phyloP scores from a whole-genome alignment of 768 basidiomycete species.

The Sistotremastrum niveocremeum region DNA sequence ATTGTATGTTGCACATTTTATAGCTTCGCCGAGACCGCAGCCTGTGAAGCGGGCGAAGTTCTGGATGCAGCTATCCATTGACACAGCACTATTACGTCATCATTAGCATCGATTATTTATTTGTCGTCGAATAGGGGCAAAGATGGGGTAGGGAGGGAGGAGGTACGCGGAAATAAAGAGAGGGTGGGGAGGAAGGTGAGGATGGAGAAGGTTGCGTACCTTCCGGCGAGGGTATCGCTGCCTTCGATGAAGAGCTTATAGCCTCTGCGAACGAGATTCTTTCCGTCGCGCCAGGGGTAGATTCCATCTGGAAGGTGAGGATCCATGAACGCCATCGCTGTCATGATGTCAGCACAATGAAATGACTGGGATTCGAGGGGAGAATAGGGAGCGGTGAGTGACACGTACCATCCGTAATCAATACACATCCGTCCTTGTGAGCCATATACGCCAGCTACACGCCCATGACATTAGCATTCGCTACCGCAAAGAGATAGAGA shows the following conservation, averaged over 20 bases:
- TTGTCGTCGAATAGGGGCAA: neutral
- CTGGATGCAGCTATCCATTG: conserved; percentile 72
- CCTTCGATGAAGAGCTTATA: conserved; percentile 72
- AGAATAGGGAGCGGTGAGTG: too few species aligned
- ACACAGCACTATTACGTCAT: conserved; percentile 43
- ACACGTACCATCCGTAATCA: conserved; percentile 92
- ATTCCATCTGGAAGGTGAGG: conserved; percentile 72
- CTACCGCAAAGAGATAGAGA: neutral
- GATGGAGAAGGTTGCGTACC: conserved; percentile 28
- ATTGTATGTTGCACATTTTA: conserved; percentile 76
- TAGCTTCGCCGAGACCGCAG: conserved; percentile 69
- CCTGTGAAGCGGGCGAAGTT: conserved; percentile 79
- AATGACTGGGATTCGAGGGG: too few species aligned
- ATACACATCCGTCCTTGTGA: conserved; percentile 72
- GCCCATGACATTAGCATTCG: conserved; percentile 1
- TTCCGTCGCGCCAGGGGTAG: conserved; percentile 80
- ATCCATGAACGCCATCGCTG: conserved; percentile 80
- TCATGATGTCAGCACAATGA: neutral
- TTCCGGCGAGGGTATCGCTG: conserved; percentile 80
- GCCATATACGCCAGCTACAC: conserved; percentile 68
- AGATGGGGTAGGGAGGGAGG: neutral
- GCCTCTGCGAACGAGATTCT: conserved; percentile 69
- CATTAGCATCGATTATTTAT: neutral
- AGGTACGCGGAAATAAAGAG: neutral
- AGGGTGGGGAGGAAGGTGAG: neutral